Base-by-base conservation (phyloP, 805 yeast species). In the Starmera dryadoides region DNA sequence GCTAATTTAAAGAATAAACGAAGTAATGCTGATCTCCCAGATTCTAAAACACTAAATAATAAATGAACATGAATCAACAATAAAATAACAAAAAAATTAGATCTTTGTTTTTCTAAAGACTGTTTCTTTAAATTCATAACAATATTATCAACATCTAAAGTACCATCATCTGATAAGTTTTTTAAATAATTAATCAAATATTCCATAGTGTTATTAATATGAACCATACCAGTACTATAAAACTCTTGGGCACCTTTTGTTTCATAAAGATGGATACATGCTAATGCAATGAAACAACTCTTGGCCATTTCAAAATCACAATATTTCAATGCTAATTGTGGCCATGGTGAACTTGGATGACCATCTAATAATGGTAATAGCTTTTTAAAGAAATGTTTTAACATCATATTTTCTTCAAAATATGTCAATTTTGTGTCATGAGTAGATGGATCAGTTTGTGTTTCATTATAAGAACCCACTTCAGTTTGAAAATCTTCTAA, bases 341-440 rank as follows among this genome's bases (percentile, higher is more conserved):
- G 81, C 80, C 80, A 74, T 3, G 81, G 81, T 1, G 78, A 63
- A 32, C 71, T 70, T 0, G 81, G 81, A 49, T 76, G 80, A 0
- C 79, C 78, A 56, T 76, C 81, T 26, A 75, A 53, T 31, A 75
- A 48, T 2, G 77, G 79, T 6, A 76, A 53, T 29, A 76, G 58
- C 42, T 72, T 69, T 45, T 72, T 69, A 53, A 75, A 76, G 47
- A 75, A 76, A 52, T 76, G 81, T 43, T 68, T 69, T 42, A 76
- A 48, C 66, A 76, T 71, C 63, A 65, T 68, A 41, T 72, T 73
- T 44, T 76, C 81, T 41, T 75, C 79, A 20, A 65, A 53, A 33
- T 66, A 63, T 6, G 71, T 51, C 40, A 64, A 36, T 28, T 29
- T 22, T n/a, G 20, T 12, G 3, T 12, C 6, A 7, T 15, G n/a